Percentiles rank a stretch among this genome's conserved stretches.
Conservation (phyloP, 2,329 filamentous ascomycete species). For the Xylariaceae sp. region DNA sequence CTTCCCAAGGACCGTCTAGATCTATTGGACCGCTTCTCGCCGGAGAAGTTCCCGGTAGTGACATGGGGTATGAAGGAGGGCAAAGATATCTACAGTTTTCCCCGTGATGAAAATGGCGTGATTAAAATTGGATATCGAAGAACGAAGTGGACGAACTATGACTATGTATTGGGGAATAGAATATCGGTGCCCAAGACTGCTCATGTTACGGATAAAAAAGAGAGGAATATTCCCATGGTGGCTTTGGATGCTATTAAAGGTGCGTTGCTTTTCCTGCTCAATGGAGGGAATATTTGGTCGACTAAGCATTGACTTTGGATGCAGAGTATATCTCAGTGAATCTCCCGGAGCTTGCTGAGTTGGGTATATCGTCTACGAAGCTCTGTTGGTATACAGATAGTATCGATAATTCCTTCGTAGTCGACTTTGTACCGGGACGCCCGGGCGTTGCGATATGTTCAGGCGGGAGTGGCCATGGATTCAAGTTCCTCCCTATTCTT, state of each 20-base stretch:
- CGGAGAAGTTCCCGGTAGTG: conserved; percentile 46
- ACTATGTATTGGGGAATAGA: conserved; percentile 17
- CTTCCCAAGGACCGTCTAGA: conserved; percentile 35
- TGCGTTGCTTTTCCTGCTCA: not conserved
- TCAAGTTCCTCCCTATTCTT: conserved; percentile 32
- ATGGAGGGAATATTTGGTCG: not conserved
- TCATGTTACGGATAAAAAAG: conserved; percentile 19
- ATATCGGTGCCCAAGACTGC: conserved; percentile 26
- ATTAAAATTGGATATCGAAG: conserved; percentile 51
- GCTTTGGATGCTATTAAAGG: conserved; percentile 27
- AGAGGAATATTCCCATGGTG: conserved; percentile 19
- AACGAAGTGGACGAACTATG: conserved; percentile 38
- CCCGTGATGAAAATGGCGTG: conserved; percentile 40
- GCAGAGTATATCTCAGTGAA: conserved; percentile 28
- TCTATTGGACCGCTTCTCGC: conserved; percentile 40
- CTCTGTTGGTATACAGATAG: conserved; percentile 42
- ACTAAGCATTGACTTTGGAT: not conserved
- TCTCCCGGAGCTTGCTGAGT: conserved; percentile 40
- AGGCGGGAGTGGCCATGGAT: conserved; percentile 51
- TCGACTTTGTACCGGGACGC: conserved; percentile 37
- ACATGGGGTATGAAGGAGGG: conserved; percentile 38
- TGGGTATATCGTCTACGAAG: conserved; percentile 37
- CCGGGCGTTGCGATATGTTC: conserved; percentile 56
- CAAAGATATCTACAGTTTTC: conserved; percentile 47
- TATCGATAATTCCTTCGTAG: conserved; percentile 36